These are phyloP conservation scores for Leishmania tropica DNA, from an alignment of 208 protist genomes.

Conservation along the genomic window DNA sequence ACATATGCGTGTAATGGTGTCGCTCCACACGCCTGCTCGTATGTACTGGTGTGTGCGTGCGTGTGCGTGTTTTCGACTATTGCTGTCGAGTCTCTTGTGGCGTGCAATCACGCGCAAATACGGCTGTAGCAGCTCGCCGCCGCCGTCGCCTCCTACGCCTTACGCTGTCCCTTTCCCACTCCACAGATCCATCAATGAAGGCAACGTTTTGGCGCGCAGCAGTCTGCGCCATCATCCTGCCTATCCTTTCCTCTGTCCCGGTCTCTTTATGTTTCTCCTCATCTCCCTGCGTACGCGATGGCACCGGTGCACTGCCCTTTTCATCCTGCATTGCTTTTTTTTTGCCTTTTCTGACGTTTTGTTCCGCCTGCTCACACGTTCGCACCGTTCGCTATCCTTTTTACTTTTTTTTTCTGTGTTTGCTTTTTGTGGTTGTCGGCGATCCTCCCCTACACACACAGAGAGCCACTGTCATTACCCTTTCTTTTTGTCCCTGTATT, in stretches of 20 bases:
- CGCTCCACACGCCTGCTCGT: background rate
- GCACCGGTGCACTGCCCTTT: background rate
- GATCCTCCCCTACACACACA: background rate
- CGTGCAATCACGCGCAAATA: background rate
- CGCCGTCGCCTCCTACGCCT: no score
- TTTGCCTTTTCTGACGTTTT: background rate
- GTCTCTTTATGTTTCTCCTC: background rate
- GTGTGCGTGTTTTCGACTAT: background rate
- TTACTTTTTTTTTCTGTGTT: no score
- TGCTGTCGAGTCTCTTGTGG: background rate
- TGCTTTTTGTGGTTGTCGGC: background rate
- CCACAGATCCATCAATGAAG: background rate
- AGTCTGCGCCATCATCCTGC: background rate
- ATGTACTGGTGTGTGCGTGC: background rate
- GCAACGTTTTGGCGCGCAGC: background rate
- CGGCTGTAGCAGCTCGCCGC: background rate
- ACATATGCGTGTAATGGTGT: background rate
- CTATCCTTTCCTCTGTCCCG: no score
- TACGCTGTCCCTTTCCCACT: background rate
- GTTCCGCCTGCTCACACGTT: background rate
- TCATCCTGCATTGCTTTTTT: background rate
- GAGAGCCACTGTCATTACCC: background rate
- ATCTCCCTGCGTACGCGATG: background rate
- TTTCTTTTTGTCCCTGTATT: background rate
- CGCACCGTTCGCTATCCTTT: no score